These are phyloP conservation scores for Scheffersomyces spartinae DNA, from an alignment of 805 yeast genomes.

Conservation along the genomic window DNA sequence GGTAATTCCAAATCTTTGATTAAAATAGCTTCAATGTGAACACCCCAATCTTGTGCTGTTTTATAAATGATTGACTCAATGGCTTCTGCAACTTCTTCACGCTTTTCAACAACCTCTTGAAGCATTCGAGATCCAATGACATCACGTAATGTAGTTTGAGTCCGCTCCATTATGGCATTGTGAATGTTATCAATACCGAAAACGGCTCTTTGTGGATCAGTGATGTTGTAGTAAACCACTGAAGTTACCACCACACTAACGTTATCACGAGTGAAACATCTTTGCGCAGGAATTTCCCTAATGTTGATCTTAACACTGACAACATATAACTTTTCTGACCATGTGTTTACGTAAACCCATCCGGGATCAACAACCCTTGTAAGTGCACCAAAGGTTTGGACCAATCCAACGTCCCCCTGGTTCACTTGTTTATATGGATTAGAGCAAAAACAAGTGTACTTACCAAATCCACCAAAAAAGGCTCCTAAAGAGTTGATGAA, in stretches of 20 bases:
- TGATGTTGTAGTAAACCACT: conserved; percentile 54
- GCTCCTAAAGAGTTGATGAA: conserved; percentile 31
- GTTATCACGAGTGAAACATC: conserved; percentile 62
- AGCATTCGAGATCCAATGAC: conserved; percentile 55
- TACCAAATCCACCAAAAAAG: conserved; percentile 41
- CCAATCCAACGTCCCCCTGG: conserved; percentile 61
- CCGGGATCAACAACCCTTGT: conserved; percentile 62
- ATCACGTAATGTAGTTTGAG: conserved; percentile 63
- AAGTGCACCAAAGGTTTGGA: conserved; percentile 57
- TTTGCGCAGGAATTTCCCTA: conserved; percentile 54
- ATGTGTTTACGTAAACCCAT: conserved; percentile 49
- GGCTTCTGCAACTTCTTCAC: conserved; percentile 59
- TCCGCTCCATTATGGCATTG: conserved; percentile 49
- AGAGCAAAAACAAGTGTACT: conserved; percentile 43
- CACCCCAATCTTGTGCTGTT: conserved; percentile 64
- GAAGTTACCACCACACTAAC: conserved; percentile 52
- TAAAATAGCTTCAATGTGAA: conserved; percentile 51
- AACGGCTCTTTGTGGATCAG: conserved; percentile 56
- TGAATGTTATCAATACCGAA: conserved; percentile 45
- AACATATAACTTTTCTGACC: conserved; percentile 41
- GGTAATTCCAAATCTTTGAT: conserved; percentile 56
- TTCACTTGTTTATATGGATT: conserved; percentile 50
- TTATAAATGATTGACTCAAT: conserved; percentile 50
- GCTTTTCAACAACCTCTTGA: conserved; percentile 63
- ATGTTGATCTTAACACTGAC: conserved; percentile 49